A percentile compares a stretch with the other conserved stretches of the same genome.
Conservation (phyloP, 345 rosid species). For the Gossypium arboreum region DNA sequence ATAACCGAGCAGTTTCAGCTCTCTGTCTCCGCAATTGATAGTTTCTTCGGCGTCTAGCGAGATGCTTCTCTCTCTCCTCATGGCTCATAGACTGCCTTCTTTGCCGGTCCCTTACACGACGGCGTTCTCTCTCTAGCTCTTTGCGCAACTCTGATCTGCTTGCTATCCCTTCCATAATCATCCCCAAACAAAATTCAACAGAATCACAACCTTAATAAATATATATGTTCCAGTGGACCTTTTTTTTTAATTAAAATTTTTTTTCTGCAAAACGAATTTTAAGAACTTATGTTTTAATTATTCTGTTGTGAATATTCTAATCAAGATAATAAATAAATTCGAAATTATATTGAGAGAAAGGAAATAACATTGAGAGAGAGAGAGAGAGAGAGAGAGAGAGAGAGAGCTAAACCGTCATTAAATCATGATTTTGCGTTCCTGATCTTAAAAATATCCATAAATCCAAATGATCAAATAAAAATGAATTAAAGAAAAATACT, state of each 20-base stretch:
- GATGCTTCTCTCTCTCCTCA: slow-evolving; percentile 84
- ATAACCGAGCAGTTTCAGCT: slow-evolving; percentile 42
- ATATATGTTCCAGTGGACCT: background rate
- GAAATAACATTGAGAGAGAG: background rate
- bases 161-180: slow-evolving; percentile 32
- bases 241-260: background rate
- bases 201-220: slow-evolving; percentile 3
- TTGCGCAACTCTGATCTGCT: slow-evolving; percentile 46
- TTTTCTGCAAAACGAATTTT: background rate
- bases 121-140: slow-evolving; percentile 79
- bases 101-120: slow-evolving; percentile 78
- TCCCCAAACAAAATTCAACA: slow-evolving; percentile 4
- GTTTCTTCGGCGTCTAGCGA: slow-evolving; percentile 83
- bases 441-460: background rate
- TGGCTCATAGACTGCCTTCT: slow-evolving; percentile 86
- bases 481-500: background rate
- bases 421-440: background rate
- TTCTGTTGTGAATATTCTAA: background rate
- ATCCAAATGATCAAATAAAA: background rate
- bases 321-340: background rate
- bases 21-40: slow-evolving; percentile 73
- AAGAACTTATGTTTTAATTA: background rate
- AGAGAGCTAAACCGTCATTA: background rate
- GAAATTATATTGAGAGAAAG: background rate
- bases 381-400: background rate